Percentiles rank a stretch among this genome's conserved stretches.
Evolutionary conservation across 2,329 filamentous ascomycete species (phyloP).

Genomic region (Exophiala aquamarina): DNA sequence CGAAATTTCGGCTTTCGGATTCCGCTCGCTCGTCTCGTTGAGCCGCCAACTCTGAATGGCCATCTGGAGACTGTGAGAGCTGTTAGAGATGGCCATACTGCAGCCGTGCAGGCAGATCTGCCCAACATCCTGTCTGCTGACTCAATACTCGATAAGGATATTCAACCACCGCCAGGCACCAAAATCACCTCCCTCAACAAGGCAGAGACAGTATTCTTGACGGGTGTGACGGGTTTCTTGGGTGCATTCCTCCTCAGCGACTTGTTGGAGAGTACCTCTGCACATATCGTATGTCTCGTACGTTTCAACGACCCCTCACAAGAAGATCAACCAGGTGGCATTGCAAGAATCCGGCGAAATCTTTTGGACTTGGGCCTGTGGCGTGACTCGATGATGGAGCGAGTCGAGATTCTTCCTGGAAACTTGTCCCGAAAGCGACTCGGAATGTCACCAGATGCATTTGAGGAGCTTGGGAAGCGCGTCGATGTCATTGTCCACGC

Average conservation of each 20-base stretch:
- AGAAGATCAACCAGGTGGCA: constrained; percentile 64
- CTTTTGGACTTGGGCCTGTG: constrained; percentile 76
- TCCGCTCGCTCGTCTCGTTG: constrained; percentile 68
- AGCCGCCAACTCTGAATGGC: constrained; percentile 69
- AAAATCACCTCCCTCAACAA: constrained; percentile 61
- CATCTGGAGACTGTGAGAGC: constrained; percentile 71
- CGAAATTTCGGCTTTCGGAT: constrained; percentile 72
- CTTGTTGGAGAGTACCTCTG: constrained; percentile 66
- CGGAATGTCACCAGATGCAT: constrained; percentile 65
- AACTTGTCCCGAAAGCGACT: constrained; percentile 69
- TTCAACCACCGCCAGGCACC: constrained; percentile 53
- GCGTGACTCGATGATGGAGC: constrained; percentile 74
- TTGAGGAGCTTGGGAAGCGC: constrained; percentile 63
- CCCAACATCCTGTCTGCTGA: constrained; percentile 69
- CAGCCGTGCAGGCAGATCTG: constrained; percentile 72
- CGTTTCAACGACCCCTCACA: constrained; percentile 68
- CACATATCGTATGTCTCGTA: constrained; percentile 70
- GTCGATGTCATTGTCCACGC: constrained; percentile 76
- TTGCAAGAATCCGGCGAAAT: constrained; percentile 72
- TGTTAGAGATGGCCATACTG: constrained; percentile 70
- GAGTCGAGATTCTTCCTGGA: constrained; percentile 72
- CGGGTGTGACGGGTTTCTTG: constrained; percentile 73
- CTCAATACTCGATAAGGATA: constrained; percentile 67
- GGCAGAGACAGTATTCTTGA: constrained; percentile 69
- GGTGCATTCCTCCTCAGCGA: constrained; percentile 72